Conservation (phyloP, 2,329 filamentous ascomycete species). For the Byssoonygena ceratinophila region DNA sequence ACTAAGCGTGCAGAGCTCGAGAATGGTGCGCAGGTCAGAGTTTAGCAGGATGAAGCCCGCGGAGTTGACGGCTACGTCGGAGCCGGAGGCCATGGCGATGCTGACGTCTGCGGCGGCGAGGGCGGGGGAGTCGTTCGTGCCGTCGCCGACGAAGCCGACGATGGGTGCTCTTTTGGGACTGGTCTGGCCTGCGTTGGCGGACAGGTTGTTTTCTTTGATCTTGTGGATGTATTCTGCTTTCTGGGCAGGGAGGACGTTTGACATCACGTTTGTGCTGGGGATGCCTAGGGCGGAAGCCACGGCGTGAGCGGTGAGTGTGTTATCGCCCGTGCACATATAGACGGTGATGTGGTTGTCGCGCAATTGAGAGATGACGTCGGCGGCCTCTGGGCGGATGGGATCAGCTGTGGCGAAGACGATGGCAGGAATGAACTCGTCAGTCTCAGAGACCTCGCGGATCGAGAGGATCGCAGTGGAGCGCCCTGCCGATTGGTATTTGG, state of each 20-base stretch:
- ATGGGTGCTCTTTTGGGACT: constrained; percentile 34
- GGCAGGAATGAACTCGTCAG: constrained; percentile 38
- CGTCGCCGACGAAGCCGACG: constrained; percentile 77
- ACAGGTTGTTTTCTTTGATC: constrained; percentile 24
- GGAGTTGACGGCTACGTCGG: constrained; percentile 71
- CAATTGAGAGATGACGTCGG: constrained; percentile 53
- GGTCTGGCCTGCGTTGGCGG: constrained; percentile 26
- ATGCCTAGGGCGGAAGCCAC: constrained; percentile 71
- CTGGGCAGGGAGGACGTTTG: constrained; percentile 72
- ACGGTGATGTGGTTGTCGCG: constrained; percentile 57
- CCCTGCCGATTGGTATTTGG: constrained; percentile 33
- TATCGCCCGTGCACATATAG: constrained; percentile 92
- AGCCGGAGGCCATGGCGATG: constrained; percentile 70
- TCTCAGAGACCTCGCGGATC: constrained; percentile 23
- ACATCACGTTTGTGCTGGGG: constrained; percentile 61
- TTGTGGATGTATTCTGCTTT: constrained; percentile 55
- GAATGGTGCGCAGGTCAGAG: constrained; percentile 57
- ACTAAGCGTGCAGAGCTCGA: constrained; percentile 63
- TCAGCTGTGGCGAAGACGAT: constrained; percentile 70
- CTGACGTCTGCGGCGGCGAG: constrained; percentile 70
- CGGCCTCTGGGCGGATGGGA: constrained; percentile 64
- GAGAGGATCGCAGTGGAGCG: constrained; percentile 39
- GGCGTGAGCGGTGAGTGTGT: constrained; percentile 68
- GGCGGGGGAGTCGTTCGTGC: constrained; percentile 76
- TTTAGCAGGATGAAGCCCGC: constrained; percentile 72